Conservation (phyloP, 257 asterid genomes). For the Solanum boliviense region DNA sequence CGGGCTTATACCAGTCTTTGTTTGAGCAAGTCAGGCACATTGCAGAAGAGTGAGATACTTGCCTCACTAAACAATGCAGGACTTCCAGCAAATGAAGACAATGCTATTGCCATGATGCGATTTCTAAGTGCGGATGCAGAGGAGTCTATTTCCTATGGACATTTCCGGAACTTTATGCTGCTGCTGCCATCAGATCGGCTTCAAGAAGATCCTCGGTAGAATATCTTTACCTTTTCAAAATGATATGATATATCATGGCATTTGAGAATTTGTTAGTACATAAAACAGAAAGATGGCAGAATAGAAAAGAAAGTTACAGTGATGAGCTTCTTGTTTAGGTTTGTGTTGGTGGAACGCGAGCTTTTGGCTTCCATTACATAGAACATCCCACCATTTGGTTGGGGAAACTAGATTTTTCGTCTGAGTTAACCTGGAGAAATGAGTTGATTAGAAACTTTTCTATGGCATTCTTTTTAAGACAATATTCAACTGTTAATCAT, state of each 20-base stretch:
- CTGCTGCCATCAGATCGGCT: constrained; percentile 94
- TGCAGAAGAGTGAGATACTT: constrained; percentile 86
- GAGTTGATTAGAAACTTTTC: not conserved
- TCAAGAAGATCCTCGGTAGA: constrained; percentile 97
- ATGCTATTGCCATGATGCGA: constrained; percentile 99
- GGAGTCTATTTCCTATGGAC: constrained; percentile 97
- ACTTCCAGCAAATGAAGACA: constrained; percentile 96
- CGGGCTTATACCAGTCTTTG: constrained; percentile 96
- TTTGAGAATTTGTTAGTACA: not conserved
- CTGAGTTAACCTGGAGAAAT: not conserved
- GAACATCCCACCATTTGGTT: not conserved
- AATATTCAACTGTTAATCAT: not conserved
- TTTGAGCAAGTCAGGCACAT: constrained; percentile 94
- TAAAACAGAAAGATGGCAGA: not conserved
- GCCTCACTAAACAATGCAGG: constrained; percentile 86
- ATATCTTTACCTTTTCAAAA: not conserved
- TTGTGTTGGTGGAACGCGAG: not conserved
- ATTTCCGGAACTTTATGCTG: constrained; percentile 93
- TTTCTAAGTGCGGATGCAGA: constrained; percentile 83
- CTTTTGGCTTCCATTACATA: not conserved
- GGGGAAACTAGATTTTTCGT: not conserved
- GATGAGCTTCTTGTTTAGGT: not conserved
- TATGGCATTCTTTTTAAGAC: not conserved
- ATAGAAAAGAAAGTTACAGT: not conserved
- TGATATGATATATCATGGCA: not conserved